A percentile compares a stretch with the other conserved stretches of the same genome.
phyloP scores from a whole-genome alignment of 371 early-diverging fungal species.

The Polyrhizophydium stewartii region DNA sequence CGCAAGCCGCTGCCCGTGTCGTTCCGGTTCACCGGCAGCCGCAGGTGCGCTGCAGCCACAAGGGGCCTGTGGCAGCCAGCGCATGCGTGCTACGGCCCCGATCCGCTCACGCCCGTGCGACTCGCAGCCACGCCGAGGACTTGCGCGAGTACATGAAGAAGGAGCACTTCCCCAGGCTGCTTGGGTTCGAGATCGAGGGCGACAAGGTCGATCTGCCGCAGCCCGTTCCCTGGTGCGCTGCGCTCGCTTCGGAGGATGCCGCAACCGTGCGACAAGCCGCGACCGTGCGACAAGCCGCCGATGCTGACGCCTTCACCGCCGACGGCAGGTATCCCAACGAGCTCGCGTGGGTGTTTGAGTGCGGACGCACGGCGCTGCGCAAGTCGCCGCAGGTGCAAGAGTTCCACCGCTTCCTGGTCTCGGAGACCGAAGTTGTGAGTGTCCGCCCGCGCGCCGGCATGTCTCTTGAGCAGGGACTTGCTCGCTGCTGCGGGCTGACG shows the following conservation, averaged over 20 bases:
- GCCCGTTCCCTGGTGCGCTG: constrained; percentile 67
- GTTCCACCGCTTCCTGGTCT: constrained; percentile 91
- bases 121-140: constrained; percentile 32
- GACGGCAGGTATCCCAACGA: constrained; percentile 83
- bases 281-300: too few species aligned
- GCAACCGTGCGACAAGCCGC: too few species aligned
- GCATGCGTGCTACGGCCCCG: constrained; percentile 25
- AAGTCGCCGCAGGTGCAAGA: constrained; percentile 65
- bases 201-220: constrained; percentile 66
- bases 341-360: constrained; percentile 81
- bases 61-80: constrained; percentile 39
- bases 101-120: constrained; percentile 32
- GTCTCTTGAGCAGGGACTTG: background rate
- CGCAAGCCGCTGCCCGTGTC: constrained; percentile 69
- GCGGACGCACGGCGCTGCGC: constrained; percentile 65
- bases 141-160: constrained; percentile 36
- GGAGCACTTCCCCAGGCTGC: constrained; percentile 33
- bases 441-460: background rate
- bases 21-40: constrained; percentile 89
- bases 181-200: constrained; percentile 60
- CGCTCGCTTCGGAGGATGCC: background rate
- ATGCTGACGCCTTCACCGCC: background rate
- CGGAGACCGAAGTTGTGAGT: constrained; percentile 84
- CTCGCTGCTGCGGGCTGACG: too few species aligned
- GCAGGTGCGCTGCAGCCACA: constrained; percentile 43